Percentiles rank a stretch among this genome's conserved stretches.
phyloP scores from a whole-genome alignment of 2,329 filamentous ascomycete species.

The Chrysoporthe deuterocubensis region DNA sequence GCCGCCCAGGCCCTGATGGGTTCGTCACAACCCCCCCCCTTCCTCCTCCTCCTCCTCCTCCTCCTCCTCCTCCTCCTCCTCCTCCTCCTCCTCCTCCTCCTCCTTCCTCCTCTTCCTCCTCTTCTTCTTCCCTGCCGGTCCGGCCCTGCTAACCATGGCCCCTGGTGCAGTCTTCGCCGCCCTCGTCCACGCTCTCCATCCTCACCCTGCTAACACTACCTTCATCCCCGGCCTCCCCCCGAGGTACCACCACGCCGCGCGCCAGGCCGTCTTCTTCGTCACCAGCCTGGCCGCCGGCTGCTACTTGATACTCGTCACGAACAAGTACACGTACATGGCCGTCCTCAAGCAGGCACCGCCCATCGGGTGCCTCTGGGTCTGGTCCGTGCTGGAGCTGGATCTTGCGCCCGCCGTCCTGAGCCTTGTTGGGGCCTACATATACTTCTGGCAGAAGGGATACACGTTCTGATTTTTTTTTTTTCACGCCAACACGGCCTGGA shows the following conservation, averaged over 20 bases:
- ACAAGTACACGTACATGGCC: constrained; percentile 78
- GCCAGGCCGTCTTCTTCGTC: constrained; percentile 66
- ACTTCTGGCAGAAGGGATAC: constrained; percentile 56
- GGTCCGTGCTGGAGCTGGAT: constrained; percentile 87
- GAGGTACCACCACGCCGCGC: constrained; percentile 51
- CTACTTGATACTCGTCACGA: constrained; percentile 82
- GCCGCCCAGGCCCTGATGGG: constrained; percentile 57
- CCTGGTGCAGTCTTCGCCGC: constrained; percentile 49
- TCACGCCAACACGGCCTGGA: constrained; percentile 33
- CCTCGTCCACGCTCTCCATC: constrained; percentile 62
- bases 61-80: constrained; percentile 9
- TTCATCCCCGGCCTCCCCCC: constrained; percentile 55
- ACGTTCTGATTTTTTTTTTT: constrained; percentile 17
- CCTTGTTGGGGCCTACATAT: constrained; percentile 49
- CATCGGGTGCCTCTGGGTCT: constrained; percentile 88
- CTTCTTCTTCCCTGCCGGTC: constrained; percentile 14
- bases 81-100: background rate
- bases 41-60: constrained; percentile 16
- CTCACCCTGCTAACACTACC: constrained; percentile 51
- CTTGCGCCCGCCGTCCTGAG: constrained; percentile 66
- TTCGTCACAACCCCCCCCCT: constrained; percentile 39
- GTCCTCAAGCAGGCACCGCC: constrained; percentile 93
- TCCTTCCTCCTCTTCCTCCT: background rate
- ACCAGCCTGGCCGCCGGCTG: constrained; percentile 68
- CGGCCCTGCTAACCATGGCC: constrained; percentile 25